Evolutionary conservation across 169 alveolate species (phyloP), one percentile per base, ranked within the genome.

Genomic region (Plasmodium sp.): DNA sequence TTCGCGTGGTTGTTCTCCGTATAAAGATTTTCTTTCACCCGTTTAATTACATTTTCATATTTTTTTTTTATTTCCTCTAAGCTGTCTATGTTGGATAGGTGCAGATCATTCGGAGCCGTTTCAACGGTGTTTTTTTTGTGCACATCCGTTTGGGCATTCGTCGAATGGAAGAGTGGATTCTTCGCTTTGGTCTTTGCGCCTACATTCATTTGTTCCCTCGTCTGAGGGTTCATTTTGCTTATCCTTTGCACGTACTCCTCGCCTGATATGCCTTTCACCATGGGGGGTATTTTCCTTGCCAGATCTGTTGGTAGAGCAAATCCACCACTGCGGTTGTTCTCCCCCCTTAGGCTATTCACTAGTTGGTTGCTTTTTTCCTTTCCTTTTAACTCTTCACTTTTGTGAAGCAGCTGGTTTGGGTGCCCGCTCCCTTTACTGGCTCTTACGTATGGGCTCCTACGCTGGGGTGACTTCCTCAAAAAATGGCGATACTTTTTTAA

Each of bases 1-100:
- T 86, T 79, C 6, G 31, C 5, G 14, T 43, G 3, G 27, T 7
- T 39, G 22, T 54, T 34, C 2, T 86, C 80, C 7, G 41, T 77
- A 56, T 2, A 54, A 48, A 86, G 48, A 41, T 86, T 86, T 41
- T 14, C 62, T 14, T 39, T 75, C 31, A 58, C 77, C 10, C 81
- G 22, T 31, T 85, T 75, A 36, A 86, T 86, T 41, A 75, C 48
- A 36, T 86, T 56, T 86, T 86, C 81, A 56, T 86, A 75, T 86
- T 75, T 86, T 86, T 75, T 86, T 86, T 77, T 75, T 31, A 51
- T 77, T 77, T 75, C 67, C 31, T 18, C 71, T n/a, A 58, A 7
- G 6, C 56, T 34, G 7, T 86, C 82, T 27, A 75, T 77, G 51
- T 54, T 75, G 10, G 84, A 31, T 16, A 43, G 12, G 51, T 72